phyloP scores from a whole-genome alignment of 495 filamentous ascomycete species.

The Venustampulla echinocandica region DNA sequence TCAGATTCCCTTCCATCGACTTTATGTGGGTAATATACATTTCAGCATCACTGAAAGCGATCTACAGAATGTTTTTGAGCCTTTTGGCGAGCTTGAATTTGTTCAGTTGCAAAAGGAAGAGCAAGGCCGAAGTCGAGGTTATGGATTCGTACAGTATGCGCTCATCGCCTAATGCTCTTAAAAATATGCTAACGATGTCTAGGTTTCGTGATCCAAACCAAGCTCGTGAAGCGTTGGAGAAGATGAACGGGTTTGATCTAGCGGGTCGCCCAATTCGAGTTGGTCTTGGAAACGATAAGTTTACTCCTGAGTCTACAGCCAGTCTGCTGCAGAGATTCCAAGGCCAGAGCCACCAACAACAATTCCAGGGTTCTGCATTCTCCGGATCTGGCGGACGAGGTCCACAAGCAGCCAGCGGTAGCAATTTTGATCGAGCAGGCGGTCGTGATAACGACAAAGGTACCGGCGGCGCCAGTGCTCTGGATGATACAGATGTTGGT shows the following conservation, averaged over 20 bases:
- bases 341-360: conserved; percentile 63
- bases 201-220: conserved; percentile 90
- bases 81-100: conserved; percentile 96
- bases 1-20: conserved; percentile 90
- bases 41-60: conserved; percentile 98
- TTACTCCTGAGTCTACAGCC: conserved; percentile 93
- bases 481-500: conserved; percentile 96
- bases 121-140: conserved; percentile 81
- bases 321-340: conserved; percentile 84
- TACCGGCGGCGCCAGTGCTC: conserved; percentile 81
- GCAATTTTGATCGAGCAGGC: conserved; percentile 86
- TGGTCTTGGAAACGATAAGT: conserved; percentile 99
- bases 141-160: conserved; percentile 98
- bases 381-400: conserved; percentile 87
- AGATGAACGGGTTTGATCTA: conserved; percentile 99
- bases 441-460: conserved; percentile 86
- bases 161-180: neutral
- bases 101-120: conserved; percentile 96
- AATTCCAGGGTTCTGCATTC: conserved; percentile 90
- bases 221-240: conserved; percentile 88
- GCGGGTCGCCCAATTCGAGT: conserved; percentile 96
- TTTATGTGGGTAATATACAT: conserved; percentile 99
- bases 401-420: conserved; percentile 67
- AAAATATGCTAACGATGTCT: conserved; percentile 3
- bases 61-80: conserved; percentile 92